Base-by-base conservation (phyloP, 2,329 filamentous ascomycete genomes). In the Cryphonectria japonica region DNA sequence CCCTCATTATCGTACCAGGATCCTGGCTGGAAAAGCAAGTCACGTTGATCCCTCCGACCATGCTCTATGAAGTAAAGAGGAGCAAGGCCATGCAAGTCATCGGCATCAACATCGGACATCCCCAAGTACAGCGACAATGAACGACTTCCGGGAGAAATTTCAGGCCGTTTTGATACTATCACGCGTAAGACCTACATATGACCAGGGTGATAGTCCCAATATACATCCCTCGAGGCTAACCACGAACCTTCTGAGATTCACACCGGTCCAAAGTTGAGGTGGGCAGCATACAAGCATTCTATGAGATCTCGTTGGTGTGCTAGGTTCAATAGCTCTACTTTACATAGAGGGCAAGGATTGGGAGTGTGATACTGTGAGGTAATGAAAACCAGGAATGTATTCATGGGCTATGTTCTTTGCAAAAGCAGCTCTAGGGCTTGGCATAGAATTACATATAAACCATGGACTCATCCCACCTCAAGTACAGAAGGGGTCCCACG, bases 211-310 rank as follows among this genome's bases (percentile, higher is more conserved):
- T 16, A 32, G 57, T 22, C 13, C 13, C 7, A 39, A n/a, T 14
- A 1, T 0, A 26, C 0, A 4, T 0, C 16, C 19, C n/a, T 1
- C 7, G 16, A 61, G 22, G 8, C 59, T 3, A 22, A 0, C 59
- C 19, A 39, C 32, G 11, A 39, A 22, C 22, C 26, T 11, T 26
- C 22, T 39, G 19, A 3, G 32, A 34, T n/a, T 16, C 19, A 39
- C 59, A 39, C 19, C 14, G 32, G 59, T 19, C 34, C 14, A 8
- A 39, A 37, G 34, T 11, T 39, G 19, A 61, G 34, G 54, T 59
- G 26, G 14, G 54, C 29, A 32, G 26, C 29, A 32, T 13, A 8
- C 8, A 59, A 4, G 26, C 26, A 8, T 34, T 14, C 0, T 34
- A 32, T 14, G 14, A 34, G 5, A 34, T 19, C 26, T 59, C 26